A percentile compares a stretch with the other conserved stretches of the same genome.
phyloP scores from a whole-genome alignment of 768 basidiomycete species.

The Hemileccinum impolitum region DNA sequence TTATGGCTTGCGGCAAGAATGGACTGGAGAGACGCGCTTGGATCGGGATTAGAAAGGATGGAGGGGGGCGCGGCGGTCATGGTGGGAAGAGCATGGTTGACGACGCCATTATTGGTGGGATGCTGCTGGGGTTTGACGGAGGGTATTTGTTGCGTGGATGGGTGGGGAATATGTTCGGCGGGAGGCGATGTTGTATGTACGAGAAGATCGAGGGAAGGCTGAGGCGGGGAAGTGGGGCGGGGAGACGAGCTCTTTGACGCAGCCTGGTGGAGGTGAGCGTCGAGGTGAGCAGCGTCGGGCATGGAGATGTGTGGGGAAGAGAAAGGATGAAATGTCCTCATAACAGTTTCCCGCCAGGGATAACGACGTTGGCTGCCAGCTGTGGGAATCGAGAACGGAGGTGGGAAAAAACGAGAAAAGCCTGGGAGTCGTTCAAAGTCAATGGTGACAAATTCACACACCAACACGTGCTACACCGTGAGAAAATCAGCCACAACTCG shows the following conservation, averaged over 20 bases:
- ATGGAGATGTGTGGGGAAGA: constrained; percentile 41
- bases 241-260: constrained; percentile 44
- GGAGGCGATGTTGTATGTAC: constrained; percentile 30
- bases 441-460: constrained; percentile 24
- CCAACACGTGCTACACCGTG: constrained; percentile 31
- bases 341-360: constrained; percentile 41
- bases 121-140: constrained; percentile 22
- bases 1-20: constrained; percentile 35
- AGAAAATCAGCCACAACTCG: constrained; percentile 23
- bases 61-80: constrained; percentile 31
- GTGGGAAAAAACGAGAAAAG: constrained; percentile 43
- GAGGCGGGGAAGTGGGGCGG: constrained; percentile 42
- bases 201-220: constrained; percentile 38
- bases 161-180: constrained; percentile 31
- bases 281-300: constrained; percentile 36
- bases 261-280: constrained; percentile 29
- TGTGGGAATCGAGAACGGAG: constrained; percentile 45
- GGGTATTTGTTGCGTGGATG: constrained; percentile 32
- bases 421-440: constrained; percentile 28
- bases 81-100: constrained; percentile 28
- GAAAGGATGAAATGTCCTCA: constrained; percentile 44
- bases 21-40: constrained; percentile 39
- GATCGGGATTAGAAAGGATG: constrained; percentile 36
- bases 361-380: constrained; percentile 36
- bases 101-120: constrained; percentile 24